Conservation (phyloP, 331 rosid species). For the Quercus lobata region DNA sequence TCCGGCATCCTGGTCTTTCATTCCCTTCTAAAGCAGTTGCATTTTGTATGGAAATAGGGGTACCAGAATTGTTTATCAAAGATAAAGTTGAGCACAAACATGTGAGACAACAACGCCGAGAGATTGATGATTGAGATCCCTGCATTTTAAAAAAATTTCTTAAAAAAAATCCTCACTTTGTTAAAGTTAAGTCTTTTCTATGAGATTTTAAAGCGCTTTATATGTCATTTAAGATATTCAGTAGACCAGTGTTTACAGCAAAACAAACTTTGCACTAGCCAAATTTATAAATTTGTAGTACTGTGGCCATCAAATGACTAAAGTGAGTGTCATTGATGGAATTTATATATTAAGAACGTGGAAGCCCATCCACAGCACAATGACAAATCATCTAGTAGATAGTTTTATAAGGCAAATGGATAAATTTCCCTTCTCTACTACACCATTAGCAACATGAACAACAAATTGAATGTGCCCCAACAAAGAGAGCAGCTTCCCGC, state of each 20-base stretch:
- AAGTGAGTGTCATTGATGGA: not conserved
- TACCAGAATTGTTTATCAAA: conserved; percentile 32
- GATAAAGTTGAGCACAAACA: conserved; percentile 64
- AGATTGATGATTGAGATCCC: conserved; percentile 42
- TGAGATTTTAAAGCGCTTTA: not conserved
- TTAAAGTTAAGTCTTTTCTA: not conserved
- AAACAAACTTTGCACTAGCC: not conserved
- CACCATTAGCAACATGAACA: not conserved
- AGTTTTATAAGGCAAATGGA: not conserved
- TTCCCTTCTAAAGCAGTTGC: conserved; percentile 54
- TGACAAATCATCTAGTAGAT: not conserved
- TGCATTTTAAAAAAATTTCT: conserved; percentile 1
- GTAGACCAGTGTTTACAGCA: not conserved
- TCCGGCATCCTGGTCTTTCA: conserved; percentile 71
- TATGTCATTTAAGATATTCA: not conserved
- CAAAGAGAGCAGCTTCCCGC: not conserved
- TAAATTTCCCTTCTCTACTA: not conserved
- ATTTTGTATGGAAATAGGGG: conserved; percentile 26
- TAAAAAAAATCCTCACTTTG: not conserved
- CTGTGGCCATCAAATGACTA: not conserved
- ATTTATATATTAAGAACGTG: not conserved
- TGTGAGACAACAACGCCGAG: conserved; percentile 70
- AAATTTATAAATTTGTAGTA: not conserved
- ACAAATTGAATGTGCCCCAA: not conserved
- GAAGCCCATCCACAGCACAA: not conserved